Base-by-base conservation (phyloP, 1,284 basidiomycete genomes). In the Ceratobasidium theobromae region DNA sequence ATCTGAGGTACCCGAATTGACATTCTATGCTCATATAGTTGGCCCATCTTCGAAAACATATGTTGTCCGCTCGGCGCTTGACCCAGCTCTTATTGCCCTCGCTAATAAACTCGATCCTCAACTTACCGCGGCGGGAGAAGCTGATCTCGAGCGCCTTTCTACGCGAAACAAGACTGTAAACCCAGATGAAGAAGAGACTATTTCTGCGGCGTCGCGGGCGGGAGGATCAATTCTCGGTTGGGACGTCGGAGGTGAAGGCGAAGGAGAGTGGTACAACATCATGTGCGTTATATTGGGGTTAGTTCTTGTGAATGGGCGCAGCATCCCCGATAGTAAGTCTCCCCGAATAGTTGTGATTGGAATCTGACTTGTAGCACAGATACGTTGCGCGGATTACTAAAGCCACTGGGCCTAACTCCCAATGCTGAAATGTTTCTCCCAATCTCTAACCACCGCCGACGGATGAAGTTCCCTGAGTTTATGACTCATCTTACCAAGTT, bases 261-360 rank as follows among this genome's bases (percentile, higher is more conserved):
- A 68, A 14, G 62, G 67, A 18, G 66, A 62, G 12, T 62, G 58
- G 58, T 62, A 62, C 27, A 62, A 41, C 12, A 75, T 91, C 11
- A 79, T 90, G 21, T 84, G 89, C 68, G 82, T 87, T 23, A 79
- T 92, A 40, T 82, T 92, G 1, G 81, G 87, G 0, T 77, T 92
- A 25, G 84, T 92, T 49, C 79, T 92, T 4, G 86, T 87, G 48
- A 86, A 82, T 68, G 89, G 88, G 30, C 78, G 85, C 8, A 79
- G 82, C 25, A 78, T 92, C 9, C 79, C 79, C 45, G 89, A 92
- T 70, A 72, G 90, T 90, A 71, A 69, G 84, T 77, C 16, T 38
- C 33, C 38, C 46, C 40, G 28, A 1, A 45, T 43, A 8, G 21
- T 30, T 21, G 8, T 21, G 27, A 6, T 41, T 18, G 32, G 16